phyloP scores from a whole-genome alignment of 2,329 filamentous ascomycete genomes.

The Cadophora gregata region DNA sequence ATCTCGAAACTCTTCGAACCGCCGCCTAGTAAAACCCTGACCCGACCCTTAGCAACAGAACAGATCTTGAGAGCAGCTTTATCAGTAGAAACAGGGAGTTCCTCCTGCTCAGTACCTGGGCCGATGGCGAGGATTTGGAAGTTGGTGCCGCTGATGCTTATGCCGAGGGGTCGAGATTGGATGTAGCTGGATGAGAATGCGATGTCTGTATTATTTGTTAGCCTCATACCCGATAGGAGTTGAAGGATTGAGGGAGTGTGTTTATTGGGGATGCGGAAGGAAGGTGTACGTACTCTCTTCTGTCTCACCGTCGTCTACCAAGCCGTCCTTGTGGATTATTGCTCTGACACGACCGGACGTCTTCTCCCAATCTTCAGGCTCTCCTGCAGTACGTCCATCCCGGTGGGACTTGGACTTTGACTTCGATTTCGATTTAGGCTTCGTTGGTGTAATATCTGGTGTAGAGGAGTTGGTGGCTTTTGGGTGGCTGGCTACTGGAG shows the following conservation, averaged over 20 bases:
- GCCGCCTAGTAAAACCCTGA: slow-evolving; percentile 32
- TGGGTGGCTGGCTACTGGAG: not conserved
- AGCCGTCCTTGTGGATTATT: not conserved
- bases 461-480: not conserved
- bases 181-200: slow-evolving; percentile 37
- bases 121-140: slow-evolving; percentile 27
- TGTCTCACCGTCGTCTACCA: slow-evolving; percentile 26
- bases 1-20: slow-evolving; percentile 28
- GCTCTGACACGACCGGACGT: slow-evolving; percentile 30
- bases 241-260: not conserved
- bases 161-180: slow-evolving; percentile 17
- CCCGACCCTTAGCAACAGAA: slow-evolving; percentile 29
- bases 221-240: not conserved
- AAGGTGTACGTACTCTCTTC: slow-evolving; percentile 37
- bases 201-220: slow-evolving; percentile 29
- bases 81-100: not conserved
- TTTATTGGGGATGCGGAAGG: no score
- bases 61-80: slow-evolving; percentile 27
- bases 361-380: slow-evolving; percentile 33
- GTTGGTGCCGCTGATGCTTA: slow-evolving; percentile 27
- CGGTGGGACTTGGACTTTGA: not conserved
- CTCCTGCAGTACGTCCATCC: not conserved
- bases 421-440: not conserved
- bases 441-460: not conserved
- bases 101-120: slow-evolving; percentile 6